Conservation (phyloP, 2,329 filamentous ascomycete genomes). For the Penicillium sp. region DNA sequence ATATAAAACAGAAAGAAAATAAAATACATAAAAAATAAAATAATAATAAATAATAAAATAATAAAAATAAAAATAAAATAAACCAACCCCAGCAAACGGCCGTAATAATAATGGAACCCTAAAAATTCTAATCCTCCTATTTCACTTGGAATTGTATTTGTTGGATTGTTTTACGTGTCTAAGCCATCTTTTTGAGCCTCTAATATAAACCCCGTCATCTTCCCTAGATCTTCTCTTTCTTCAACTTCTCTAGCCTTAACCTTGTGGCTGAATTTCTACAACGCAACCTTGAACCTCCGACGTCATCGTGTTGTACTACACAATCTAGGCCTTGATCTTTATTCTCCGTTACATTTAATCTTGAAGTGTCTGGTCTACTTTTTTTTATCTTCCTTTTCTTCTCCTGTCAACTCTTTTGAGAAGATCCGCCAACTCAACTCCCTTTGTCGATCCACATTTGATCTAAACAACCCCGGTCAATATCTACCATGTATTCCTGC, state of each 20-base stretch:
- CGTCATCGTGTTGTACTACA: constrained; percentile 14
- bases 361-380: constrained; percentile 13
- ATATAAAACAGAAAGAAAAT: constrained; percentile 4
- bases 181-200: constrained; percentile 25
- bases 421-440: neutral
- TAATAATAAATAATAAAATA: neutral
- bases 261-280: constrained; percentile 3
- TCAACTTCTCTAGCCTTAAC: neutral
- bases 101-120: constrained; percentile 25
- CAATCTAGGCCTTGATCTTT: constrained; percentile 10
- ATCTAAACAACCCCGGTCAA: constrained; percentile 2
- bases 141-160: constrained; percentile 7
- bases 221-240: constrained; percentile 16
- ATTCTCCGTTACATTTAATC: constrained; percentile 16
- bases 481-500: constrained; percentile 46
- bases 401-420: neutral
- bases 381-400: neutral
- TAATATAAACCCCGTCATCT: constrained; percentile 26
- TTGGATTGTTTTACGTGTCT: constrained; percentile 11
- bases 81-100: constrained; percentile 21
- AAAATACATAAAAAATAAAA: constrained; percentile 8
- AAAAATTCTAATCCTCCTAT: constrained; percentile 23
- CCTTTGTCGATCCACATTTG: neutral
- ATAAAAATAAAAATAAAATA: constrained; percentile 14
- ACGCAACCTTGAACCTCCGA: constrained; percentile 8